These are phyloP conservation scores for Xylaria sp. DNA, from an alignment of 2,329 filamentous ascomycete genomes.

Conservation along the genomic window DNA sequence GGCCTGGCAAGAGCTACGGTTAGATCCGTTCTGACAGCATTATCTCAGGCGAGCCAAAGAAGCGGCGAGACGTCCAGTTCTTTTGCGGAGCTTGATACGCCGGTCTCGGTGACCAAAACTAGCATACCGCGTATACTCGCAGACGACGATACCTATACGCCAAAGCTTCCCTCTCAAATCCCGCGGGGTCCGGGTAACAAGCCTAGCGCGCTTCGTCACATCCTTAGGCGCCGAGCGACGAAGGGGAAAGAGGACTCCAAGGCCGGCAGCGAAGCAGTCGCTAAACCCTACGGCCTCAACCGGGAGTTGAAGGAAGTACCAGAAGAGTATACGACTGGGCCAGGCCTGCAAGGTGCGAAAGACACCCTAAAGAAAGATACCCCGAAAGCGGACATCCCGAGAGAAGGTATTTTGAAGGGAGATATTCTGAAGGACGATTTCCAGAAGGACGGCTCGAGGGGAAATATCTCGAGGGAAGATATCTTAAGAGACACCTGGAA, in stretches of 20 bases:
- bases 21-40: not conserved
- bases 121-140: constrained; percentile 11
- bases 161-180: constrained; percentile 17
- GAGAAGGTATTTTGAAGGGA: not conserved
- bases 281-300: not conserved
- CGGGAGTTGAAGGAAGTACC: constrained; percentile 1
- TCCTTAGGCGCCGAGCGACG: constrained; percentile 9
- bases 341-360: not conserved
- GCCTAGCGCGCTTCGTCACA: constrained; percentile 9
- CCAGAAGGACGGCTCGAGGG: too few species aligned
- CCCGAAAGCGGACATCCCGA: not conserved
- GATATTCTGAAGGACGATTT: too few species aligned
- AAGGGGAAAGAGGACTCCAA: constrained; percentile 7
- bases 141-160: constrained; percentile 7
- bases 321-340: not conserved
- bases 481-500: too few species aligned
- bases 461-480: too few species aligned
- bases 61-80: constrained; percentile 21
- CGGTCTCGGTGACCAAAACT: constrained; percentile 3
- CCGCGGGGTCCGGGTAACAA: constrained; percentile 8
- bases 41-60: constrained; percentile 28
- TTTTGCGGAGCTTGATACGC: constrained; percentile 11
- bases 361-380: not conserved
- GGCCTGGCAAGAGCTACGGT: not conserved
- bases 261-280: constrained; percentile 18